phyloP scores from a whole-genome alignment of 805 yeast genomes.

The Candida anglica region DNA sequence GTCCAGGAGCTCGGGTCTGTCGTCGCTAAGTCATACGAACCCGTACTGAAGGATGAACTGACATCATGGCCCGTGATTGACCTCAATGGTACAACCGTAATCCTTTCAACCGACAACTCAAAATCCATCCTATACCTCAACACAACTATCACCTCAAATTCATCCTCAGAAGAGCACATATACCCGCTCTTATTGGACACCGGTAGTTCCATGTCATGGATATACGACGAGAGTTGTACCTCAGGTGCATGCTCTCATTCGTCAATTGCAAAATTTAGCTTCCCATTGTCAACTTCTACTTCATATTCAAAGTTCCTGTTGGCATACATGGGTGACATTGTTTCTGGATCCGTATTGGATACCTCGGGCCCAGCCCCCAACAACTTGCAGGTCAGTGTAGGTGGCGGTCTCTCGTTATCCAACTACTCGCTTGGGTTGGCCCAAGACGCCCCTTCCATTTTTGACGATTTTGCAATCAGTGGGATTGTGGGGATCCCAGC shows the following conservation, averaged over 20 bases:
- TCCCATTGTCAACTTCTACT: conserved; percentile 9
- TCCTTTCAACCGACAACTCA: conserved; percentile 11
- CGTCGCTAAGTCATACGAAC: too few relatives aligned
- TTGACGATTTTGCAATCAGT: conserved; percentile 48
- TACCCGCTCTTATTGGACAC: conserved; percentile 60
- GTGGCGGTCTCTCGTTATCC: neutral
- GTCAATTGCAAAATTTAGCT: conserved; percentile 18
- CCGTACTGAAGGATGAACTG: too few relatives aligned
- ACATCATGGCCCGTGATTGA: conserved; percentile 2
- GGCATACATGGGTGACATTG: conserved; percentile 50
- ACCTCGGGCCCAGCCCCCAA: conserved; percentile 8
- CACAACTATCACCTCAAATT: conserved; percentile 15
- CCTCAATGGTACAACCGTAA: neutral
- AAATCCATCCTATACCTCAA: conserved; percentile 17
- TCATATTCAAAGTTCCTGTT: conserved; percentile 39
- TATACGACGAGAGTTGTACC: conserved; percentile 50
- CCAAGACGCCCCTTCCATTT: conserved; percentile 47
- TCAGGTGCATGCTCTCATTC: conserved; percentile 36
- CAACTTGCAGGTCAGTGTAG: neutral
- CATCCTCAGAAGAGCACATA: conserved; percentile 20
- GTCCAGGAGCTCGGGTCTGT: too few relatives aligned
- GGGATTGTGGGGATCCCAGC: conserved; percentile 63
- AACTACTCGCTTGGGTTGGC: conserved; percentile 54
- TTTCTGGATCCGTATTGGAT: conserved; percentile 47
- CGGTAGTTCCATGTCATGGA: conserved; percentile 63